Conservation (phyloP, 1,139 yeast genomes). For the Debaryomyces sp. region DNA sequence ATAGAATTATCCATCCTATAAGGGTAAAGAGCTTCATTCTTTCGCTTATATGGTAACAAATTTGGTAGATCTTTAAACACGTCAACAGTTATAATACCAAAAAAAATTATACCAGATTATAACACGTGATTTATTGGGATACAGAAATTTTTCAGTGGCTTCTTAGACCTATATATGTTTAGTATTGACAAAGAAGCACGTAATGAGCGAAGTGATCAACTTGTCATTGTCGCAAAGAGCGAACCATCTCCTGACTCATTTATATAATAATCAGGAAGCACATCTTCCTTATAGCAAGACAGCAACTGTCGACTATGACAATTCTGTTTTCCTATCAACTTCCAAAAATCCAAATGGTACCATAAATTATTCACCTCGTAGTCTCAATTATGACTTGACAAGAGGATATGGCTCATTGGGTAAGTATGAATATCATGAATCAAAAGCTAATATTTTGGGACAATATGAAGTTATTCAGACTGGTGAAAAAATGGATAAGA, state of each 20-base stretch:
- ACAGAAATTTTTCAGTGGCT: not conserved
- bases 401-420: constrained; percentile 68
- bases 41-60: not conserved
- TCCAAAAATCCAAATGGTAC: constrained; percentile 43
- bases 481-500: constrained; percentile 31
- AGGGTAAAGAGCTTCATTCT: constrained; percentile 1
- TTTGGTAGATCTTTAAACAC: constrained; percentile 5
- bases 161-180: not conserved
- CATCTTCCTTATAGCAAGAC: constrained; percentile 55
- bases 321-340: constrained; percentile 32
- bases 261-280: constrained; percentile 77
- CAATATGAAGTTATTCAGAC: constrained; percentile 19
- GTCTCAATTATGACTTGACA: constrained; percentile 73
- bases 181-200: not conserved
- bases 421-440: constrained; percentile 51
- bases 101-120: not conserved
- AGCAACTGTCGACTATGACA: constrained; percentile 30
- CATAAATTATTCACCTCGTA: constrained; percentile 76
- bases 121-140: not conserved
- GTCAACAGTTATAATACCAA: constrained; percentile 6
- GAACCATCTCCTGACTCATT: constrained; percentile 74
- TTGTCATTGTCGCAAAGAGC: constrained; percentile 72
- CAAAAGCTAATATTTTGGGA: constrained; percentile 12
- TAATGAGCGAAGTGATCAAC: constrained; percentile 73
- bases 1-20: constrained; percentile 1